Evolutionary conservation across 2,329 filamentous ascomycete species (phyloP).

Genomic region (Zymoseptoria passerinii): DNA sequence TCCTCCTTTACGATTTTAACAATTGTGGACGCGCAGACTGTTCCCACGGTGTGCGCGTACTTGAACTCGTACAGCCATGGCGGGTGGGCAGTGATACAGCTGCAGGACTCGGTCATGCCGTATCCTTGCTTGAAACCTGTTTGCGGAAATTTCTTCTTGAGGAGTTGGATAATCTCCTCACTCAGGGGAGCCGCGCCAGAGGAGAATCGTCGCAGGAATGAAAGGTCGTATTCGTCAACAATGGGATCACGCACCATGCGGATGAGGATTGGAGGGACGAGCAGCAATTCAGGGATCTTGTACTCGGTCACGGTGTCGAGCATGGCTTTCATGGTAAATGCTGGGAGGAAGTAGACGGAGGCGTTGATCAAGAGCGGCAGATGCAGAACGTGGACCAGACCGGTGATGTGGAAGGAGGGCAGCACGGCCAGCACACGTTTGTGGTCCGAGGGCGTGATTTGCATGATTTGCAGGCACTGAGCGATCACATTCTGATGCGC

Average conservation of each 20-base stretch:
- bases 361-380: conserved; percentile 55
- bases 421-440: conserved; percentile 50
- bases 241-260: conserved; percentile 50
- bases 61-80: conserved; percentile 48
- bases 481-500: conserved; percentile 48
- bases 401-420: conserved; percentile 56
- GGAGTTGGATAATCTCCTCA: conserved; percentile 48
- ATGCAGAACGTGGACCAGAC: conserved; percentile 55
- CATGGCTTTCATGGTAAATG: conserved; percentile 55
- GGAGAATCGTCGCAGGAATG: conserved; percentile 47
- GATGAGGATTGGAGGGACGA: conserved; percentile 55
- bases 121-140: conserved; percentile 33
- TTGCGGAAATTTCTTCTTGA: conserved; percentile 49
- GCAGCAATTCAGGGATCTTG: conserved; percentile 47
- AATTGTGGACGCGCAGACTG: conserved; percentile 50
- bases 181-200: conserved; percentile 54
- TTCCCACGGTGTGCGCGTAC: conserved; percentile 50
- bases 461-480: conserved; percentile 53
- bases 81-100: conserved; percentile 55
- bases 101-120: conserved; percentile 59
- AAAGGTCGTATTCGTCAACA: conserved; percentile 49
- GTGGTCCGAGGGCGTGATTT: conserved; percentile 43
- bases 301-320: conserved; percentile 46
- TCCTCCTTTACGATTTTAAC: conserved; percentile 52
- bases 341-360: conserved; percentile 57